Percentiles rank a stretch among this genome's conserved stretches.
phyloP scores from a whole-genome alignment of 192 early-diverging fungal species.

The Coemansia sp. region DNA sequence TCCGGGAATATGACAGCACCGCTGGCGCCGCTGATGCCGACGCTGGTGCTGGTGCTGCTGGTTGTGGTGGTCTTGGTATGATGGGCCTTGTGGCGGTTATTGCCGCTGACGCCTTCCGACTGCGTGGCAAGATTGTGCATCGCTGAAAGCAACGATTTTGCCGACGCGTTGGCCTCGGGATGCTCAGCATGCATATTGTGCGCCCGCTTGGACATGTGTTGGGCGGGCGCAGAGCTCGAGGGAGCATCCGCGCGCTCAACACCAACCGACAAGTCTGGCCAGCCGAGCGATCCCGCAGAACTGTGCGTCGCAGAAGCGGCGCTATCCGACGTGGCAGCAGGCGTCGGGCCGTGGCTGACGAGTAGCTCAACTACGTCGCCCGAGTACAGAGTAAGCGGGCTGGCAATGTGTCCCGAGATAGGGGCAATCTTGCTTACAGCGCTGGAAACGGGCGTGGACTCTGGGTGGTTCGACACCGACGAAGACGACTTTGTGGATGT shows the following conservation, averaged over 20 bases:
- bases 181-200: background rate
- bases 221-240: background rate
- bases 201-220: background rate
- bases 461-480: too few relatives aligned
- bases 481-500: background rate
- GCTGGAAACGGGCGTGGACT: background rate
- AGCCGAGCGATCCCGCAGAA: too few relatives aligned
- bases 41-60: too few relatives aligned
- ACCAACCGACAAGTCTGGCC: background rate
- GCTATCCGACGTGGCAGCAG: background rate
- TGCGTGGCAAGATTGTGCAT: slow-evolving; percentile 28
- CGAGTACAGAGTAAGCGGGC: slow-evolving; percentile 6
- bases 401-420: slow-evolving; percentile 1
- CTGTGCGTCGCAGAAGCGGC: background rate
- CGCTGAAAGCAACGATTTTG: slow-evolving; percentile 19
- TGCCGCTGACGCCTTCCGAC: slow-evolving; percentile 13
- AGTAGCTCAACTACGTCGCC: slow-evolving; percentile 20
- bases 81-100: too few relatives aligned
- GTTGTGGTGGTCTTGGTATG: slow-evolving; percentile 16
- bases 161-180: slow-evolving; percentile 14
- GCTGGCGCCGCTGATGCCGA: too few relatives aligned
- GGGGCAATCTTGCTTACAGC: background rate
- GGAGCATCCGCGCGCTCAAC: background rate
- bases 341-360: slow-evolving; percentile 6
- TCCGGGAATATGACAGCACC: too few relatives aligned